Base-by-base conservation (phyloP, 2,329 filamentous ascomycete species). In the Xylariaceae sp. region DNA sequence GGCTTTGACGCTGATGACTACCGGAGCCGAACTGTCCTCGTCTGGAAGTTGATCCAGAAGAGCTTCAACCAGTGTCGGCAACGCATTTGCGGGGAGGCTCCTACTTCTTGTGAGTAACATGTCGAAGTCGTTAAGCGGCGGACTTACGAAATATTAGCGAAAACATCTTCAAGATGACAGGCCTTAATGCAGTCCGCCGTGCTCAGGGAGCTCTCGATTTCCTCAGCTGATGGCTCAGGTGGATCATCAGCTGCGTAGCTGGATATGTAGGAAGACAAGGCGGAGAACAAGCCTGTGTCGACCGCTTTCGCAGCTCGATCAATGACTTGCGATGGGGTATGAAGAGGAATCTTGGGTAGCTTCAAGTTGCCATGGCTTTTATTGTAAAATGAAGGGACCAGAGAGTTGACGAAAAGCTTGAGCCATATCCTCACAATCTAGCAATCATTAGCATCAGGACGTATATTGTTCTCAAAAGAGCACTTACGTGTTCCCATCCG, bases 211-310 rank as follows among this genome's bases (percentile, higher is more conserved):
- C 93, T 95, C 60, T 98, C 93, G 22, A 98, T 76, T 64, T 98
- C 93, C 63, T 97, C 92, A 54, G 97, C 90, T 1, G 93, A 97
- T 2, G 93, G 93, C 68, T 98, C 93, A 0, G 93, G 93, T 11
- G 93, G 93, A 61, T 98, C 93, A 65, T 97, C 93, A 10, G 93
- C 94, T 34, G 94, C 93, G 64, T 98, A 97, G 65, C 92, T 97
- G n/a, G 91, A 95, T 23, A 98, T 90, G 60, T 97, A 98, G 5
- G 88, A 95, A 1, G 92, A 94, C 59, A 98, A 88, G 1, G 92
- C 90, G 4, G 91, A 95, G 64, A 98, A 90, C 40, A 98, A 79
- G 5, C 93, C 90, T 2, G 83, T 83, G 22, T 98, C 93, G 47
- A 76, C 80, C 25, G 83, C 75, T 53, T 88, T 86, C 34, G 86